phyloP scores from a whole-genome alignment of 23 red algal species.

The Gracilaria gracilis region DNA sequence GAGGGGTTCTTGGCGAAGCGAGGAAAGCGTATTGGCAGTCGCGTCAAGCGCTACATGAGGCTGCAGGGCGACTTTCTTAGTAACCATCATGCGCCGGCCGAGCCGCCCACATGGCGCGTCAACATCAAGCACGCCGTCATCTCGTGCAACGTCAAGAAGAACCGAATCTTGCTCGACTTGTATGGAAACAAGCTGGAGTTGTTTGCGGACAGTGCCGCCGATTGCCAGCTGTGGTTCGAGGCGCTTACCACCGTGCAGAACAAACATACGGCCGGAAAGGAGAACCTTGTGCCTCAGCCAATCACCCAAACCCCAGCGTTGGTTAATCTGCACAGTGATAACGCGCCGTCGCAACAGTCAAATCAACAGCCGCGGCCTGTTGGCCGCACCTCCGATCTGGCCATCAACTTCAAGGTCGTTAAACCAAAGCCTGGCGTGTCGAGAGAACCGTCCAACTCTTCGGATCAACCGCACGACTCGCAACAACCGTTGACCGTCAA shows the following conservation, averaged over 20 bases:
- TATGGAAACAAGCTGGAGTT: conserved; percentile 35
- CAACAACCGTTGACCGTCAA: background rate
- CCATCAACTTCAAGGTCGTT: conserved; percentile 52
- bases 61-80: conserved; percentile 49
- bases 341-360: background rate
- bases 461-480: conserved; percentile 8
- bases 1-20: conserved; percentile 63
- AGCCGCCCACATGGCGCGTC: conserved; percentile 54
- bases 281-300: background rate
- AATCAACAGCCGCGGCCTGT: background rate
- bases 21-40: conserved; percentile 66
- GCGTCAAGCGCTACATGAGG: conserved; percentile 70
- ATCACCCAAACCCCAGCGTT: background rate
- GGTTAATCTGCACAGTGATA: background rate
- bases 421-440: background rate
- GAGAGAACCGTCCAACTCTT: background rate
- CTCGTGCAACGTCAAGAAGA: conserved; percentile 12
- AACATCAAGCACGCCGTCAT: conserved; percentile 39
- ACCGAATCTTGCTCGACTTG: conserved; percentile 38
- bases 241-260: conserved; percentile 9
- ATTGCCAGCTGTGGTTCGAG: conserved; percentile 41
- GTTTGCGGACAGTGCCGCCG: conserved; percentile 34
- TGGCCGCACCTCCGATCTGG: conserved; percentile 17
- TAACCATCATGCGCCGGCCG: conserved; percentile 41
- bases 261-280: conserved; percentile 1